Base-by-base conservation (phyloP, 1,284 basidiomycete genomes). In the Rhodotorula sp. region DNA sequence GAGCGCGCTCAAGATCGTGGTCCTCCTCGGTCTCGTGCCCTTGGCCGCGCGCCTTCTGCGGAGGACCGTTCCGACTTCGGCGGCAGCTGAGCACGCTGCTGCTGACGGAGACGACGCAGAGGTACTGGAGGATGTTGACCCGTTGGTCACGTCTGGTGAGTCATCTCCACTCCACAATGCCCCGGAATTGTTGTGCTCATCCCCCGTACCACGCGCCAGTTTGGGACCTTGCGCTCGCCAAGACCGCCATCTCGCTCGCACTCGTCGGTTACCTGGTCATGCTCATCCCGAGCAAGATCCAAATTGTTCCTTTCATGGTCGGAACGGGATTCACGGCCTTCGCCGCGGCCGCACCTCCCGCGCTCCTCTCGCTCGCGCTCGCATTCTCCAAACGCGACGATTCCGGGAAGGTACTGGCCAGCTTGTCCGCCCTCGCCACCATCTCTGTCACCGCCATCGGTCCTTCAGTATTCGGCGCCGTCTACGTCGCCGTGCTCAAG, bases 331-430 rank as follows among this genome's bases (percentile, higher is more conserved):
- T 88, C 5, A 81, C 82, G 34, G 80, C 87, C 38, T 81, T 89
- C 49, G 86, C 85, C 2, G 78, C 83, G 0, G 89, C 88, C 2
- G 87, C 88, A 68, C 79, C 79, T 43, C 90, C 91, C 7, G 87
- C 88, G 0, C 69, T 86, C 1, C 88, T 90, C 71, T 87, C 87
- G 60, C 84, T 90, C 58, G 86, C 89, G 1, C 79, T 92, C 56
- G 84, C 87, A 26, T 78, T 91, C 60, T 88, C 88, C 74, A 80
- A 81, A 14, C 68, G 66, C 1, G 64, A 65, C 18, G 77, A 78
- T 66, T 68, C 72, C 12, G 90, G 89, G 7, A 84, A 83, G 72
- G 82, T 92, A 19, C 90, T 91, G 77, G 90, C 90, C 21, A 89
- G 88, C 5, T 74, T 92, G 65, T 87, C 87, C 69, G 88, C 92